Evolutionary conservation across 148 eudicot genomes (phyloP).

Genomic region (Fagopyrum esculentum): DNA sequence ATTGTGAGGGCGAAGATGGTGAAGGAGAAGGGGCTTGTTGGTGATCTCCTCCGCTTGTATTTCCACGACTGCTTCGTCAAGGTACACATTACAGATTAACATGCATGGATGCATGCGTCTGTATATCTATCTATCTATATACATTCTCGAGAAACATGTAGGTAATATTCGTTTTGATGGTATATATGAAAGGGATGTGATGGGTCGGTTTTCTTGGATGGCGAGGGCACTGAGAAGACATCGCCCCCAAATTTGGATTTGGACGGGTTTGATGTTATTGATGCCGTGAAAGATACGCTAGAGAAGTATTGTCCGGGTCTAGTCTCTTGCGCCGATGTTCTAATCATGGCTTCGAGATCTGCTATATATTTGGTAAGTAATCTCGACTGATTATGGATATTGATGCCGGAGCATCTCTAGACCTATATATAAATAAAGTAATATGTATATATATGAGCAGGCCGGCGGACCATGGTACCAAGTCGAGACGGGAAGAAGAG

Average conservation of each 20-base stretch:
- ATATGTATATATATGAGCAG: slow-evolving; percentile 18
- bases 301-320: slow-evolving; percentile 39
- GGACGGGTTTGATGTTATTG: background rate
- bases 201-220: background rate
- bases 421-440: no score
- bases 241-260: slow-evolving; percentile 4
- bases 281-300: slow-evolving; percentile 26
- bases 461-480: slow-evolving; percentile 44
- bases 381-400: background rate
- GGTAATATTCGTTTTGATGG: background rate
- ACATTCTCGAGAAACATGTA: background rate
- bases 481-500: slow-evolving; percentile 55
- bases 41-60: slow-evolving; percentile 45
- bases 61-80: slow-evolving; percentile 62
- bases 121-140: background rate
- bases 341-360: slow-evolving; percentile 35
- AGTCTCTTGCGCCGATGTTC: slow-evolving; percentile 55
- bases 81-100: slow-evolving; percentile 4
- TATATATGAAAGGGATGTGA: slow-evolving; percentile 26
- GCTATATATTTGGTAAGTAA: slow-evolving; percentile 30
- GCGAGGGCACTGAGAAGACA: background rate
- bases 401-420: background rate
- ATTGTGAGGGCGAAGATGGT: slow-evolving; percentile 17
- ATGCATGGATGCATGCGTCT: background rate
- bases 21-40: slow-evolving; percentile 23